Evolutionary conservation across 805 yeast species (phyloP).

Genomic region (Saccharomycopsis selenospora): DNA sequence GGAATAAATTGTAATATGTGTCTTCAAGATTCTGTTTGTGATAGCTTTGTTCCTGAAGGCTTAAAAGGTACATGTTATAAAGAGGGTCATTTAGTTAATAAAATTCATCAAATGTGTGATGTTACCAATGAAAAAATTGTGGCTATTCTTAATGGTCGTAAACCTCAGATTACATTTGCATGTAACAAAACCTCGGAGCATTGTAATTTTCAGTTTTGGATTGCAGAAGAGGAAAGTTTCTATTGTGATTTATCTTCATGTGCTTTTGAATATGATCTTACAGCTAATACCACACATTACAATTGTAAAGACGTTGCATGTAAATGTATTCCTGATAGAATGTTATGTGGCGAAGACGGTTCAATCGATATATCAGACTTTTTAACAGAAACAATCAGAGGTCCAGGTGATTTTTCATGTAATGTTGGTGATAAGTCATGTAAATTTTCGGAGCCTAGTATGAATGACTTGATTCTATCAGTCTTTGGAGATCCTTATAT

Average conservation of each 20-base stretch:
- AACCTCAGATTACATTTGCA: slow-evolving; percentile 87
- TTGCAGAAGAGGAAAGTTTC: slow-evolving; percentile 81
- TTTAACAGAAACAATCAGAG: slow-evolving; percentile 77
- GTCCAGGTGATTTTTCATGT: slow-evolving; percentile 91
- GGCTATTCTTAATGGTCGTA: slow-evolving; percentile 67
- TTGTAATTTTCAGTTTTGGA: slow-evolving; percentile 96
- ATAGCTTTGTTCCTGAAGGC: slow-evolving; percentile 80
- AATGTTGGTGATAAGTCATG: slow-evolving; percentile 57
- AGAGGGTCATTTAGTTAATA: slow-evolving; percentile 74
- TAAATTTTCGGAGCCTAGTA: slow-evolving; percentile 85
- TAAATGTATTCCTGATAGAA: slow-evolving; percentile 83
- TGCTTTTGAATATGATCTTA: slow-evolving; percentile 55
- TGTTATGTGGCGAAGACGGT: slow-evolving; percentile 91
- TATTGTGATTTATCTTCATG: slow-evolving; percentile 80
- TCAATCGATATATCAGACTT: slow-evolving; percentile 93
- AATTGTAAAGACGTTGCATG: slow-evolving; percentile 75
- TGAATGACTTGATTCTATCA: slow-evolving; percentile 83
- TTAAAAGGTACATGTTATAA: slow-evolving; percentile 83
- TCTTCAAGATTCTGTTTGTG: slow-evolving; percentile 64
- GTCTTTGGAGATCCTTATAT: slow-evolving; percentile 95
- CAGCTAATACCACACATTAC: slow-evolving; percentile 63
- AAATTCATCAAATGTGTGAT: slow-evolving; percentile 85
- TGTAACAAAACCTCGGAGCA: slow-evolving; percentile 59
- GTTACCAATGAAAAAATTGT: slow-evolving; percentile 86
- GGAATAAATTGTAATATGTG: slow-evolving; percentile 95